Base-by-base conservation (phyloP, 1,284 basidiomycete species). In the Irpex sp. region DNA sequence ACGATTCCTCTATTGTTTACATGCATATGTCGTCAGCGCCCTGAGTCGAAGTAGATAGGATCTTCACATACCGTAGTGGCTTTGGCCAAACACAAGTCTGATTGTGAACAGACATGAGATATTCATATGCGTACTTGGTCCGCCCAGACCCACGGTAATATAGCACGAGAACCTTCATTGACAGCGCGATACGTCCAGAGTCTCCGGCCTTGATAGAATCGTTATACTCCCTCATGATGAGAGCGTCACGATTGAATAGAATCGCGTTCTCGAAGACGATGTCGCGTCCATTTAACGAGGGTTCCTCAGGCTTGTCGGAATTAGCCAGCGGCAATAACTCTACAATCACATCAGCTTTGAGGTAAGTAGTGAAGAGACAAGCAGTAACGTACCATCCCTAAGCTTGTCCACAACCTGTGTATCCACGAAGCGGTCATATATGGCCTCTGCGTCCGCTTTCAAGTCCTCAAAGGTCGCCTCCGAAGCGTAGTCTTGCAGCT, bases 41-140 rank as follows among this genome's bases (percentile, higher is more conserved):
- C n/a, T n/a, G n/a, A n/a, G n/a, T n/a, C n/a, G n/a, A n/a, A n/a
- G n/a, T n/a, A n/a, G n/a, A n/a, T n/a, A n/a, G n/a, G n/a, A n/a
- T n/a, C n/a, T n/a, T n/a, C n/a, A n/a, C n/a, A n/a, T n/a, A n/a
- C n/a, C n/a, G n/a, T n/a, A n/a, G n/a, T n/a, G n/a, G n/a, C n/a
- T n/a, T n/a, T n/a, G n/a, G n/a, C n/a, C n/a, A n/a, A n/a, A n/a
- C n/a, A n/a, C n/a, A n/a, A n/a, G n/a, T n/a, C n/a, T n/a, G n/a
- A n/a, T n/a, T n/a, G n/a, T n/a, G n/a, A n/a, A n/a, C n/a, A n/a
- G n/a, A n/a, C n/a, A n/a, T n/a, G n/a, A n/a, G n/a, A n/a, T n/a
- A n/a, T n/a, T 79, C 76, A 47, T 78, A 68, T 0, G 78, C 78
- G 62, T 82, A 81, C 66, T 80, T 79, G 0, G 70, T 65, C 0